A percentile compares a stretch with the other conserved stretches of the same genome.
Evolutionary conservation across 768 basidiomycete species (phyloP).

Genomic region (Tylopilus cervinicoccineus): DNA sequence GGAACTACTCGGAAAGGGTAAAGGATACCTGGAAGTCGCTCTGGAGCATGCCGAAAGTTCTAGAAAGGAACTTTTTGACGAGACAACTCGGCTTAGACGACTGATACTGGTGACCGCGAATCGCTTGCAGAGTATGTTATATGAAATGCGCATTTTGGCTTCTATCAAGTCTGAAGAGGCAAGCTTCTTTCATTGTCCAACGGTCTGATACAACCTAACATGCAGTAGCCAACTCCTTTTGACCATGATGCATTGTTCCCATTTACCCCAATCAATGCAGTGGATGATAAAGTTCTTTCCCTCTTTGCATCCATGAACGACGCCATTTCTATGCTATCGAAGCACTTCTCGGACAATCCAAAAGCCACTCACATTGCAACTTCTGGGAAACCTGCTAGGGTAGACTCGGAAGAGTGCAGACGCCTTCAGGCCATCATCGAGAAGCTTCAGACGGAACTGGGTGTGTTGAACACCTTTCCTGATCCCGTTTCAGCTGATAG

Average conservation of each 20-base stretch:
- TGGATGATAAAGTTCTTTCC: constrained; percentile 44
- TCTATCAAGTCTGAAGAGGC: constrained; percentile 49
- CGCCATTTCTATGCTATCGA: constrained; percentile 29
- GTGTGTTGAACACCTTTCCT: constrained; percentile 33
- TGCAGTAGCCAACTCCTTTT: constrained; percentile 40
- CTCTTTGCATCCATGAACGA: constrained; percentile 42
- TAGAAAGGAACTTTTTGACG: constrained; percentile 54
- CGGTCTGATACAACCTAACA: constrained; percentile 5
- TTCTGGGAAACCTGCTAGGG: constrained; percentile 16
- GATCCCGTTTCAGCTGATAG: constrained; percentile 8
- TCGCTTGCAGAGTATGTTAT: constrained; percentile 53
- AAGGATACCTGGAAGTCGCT: constrained; percentile 58
- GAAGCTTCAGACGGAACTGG: constrained; percentile 53
- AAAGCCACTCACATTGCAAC: constrained; percentile 8
- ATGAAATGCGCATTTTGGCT: constrained; percentile 40
- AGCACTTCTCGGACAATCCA: constrained; percentile 19
- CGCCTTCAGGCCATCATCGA: constrained; percentile 49
- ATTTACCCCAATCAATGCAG: constrained; percentile 45
- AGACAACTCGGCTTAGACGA: constrained; percentile 59
- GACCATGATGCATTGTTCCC: constrained; percentile 52
- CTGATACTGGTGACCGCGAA: constrained; percentile 62
- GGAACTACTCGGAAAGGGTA: constrained; percentile 46
- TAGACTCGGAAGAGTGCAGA: constrained; percentile 41
- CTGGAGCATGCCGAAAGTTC: constrained; percentile 72
- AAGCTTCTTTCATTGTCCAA: constrained; percentile 13